Base-by-base conservation (phyloP, 108 stramenopile species). In the Nitzschia inconspicua region DNA sequence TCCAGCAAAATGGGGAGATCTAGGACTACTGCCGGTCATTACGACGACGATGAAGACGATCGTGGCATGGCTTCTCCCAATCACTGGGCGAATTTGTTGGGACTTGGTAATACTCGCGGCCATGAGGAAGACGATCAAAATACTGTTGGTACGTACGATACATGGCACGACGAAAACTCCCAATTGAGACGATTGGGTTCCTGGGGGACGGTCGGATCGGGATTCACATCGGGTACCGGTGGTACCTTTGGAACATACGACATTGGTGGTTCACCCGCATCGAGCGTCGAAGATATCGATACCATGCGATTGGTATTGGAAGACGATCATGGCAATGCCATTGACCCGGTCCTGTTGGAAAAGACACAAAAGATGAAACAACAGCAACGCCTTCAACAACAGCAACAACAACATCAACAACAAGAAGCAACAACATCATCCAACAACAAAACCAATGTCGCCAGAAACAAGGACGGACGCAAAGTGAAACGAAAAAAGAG, bases 181-280 rank as follows among this genome's bases (percentile, higher is more conserved):
- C 58, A 61, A 35, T 43, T 77, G 26, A 52, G 65, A 39, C 67
- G 76, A 5, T 48, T 77, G 6, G 67, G 63, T 19, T 71, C 70
- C 0, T 77, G 76, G 76, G 60, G 57, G n/a, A 76, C 75, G 1
- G 36, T 70, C 6, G 63, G 56, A 16, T 68, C 75, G 16, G 22
- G 40, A 5, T 63, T 31, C 31, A 76, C 75, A 10, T 25, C 37
- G 19, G 49, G 55, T 8, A 65, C 72, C 11, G 22, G 6, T 29
- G 68, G 46, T 18, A 65, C 71, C 11, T 20, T 4, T 32, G 68
- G 35, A 11, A 58, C 57, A 1, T 36, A 31, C 25, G n/a, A 19
- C 0, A 60, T 29, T 20, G 8, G 23, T 31, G 59, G 46, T 14
- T 47, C 59, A 14, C 16, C 22, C 6, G 41, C 39, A 10, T 34